These are phyloP conservation scores for Tulasnella sp. DNA, from an alignment of 768 basidiomycete species.

Conservation along the genomic window DNA sequence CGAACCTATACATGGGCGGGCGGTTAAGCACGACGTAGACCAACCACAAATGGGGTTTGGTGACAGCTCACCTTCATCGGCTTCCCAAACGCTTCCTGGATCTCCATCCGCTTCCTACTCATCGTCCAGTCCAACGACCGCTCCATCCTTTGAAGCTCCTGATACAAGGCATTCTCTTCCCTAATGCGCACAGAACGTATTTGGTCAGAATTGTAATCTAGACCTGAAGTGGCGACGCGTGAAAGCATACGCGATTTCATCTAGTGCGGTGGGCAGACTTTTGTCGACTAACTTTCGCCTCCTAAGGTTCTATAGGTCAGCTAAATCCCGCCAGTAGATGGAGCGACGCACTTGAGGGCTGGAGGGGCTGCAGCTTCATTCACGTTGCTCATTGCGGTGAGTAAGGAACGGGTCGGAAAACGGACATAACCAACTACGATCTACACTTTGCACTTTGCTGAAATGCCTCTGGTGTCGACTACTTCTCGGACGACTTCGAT, in stretches of 20 bases:
- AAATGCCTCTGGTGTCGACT: too few species aligned
- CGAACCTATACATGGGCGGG: slow-evolving; percentile 54
- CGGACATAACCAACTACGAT: too few species aligned
- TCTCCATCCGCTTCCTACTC: slow-evolving; percentile 78
- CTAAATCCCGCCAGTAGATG: not conserved
- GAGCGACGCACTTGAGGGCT: slow-evolving; percentile 3
- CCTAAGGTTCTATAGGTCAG: not conserved
- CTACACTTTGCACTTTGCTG: too few species aligned
- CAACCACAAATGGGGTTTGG: not conserved
- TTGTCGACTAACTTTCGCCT: slow-evolving; percentile 9
- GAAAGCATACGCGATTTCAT: slow-evolving; percentile 15
- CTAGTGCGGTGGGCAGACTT: slow-evolving; percentile 6
- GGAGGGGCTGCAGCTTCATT: slow-evolving; percentile 8
- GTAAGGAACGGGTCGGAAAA: too few species aligned
- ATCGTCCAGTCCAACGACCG: slow-evolving; percentile 92
- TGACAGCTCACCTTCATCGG: slow-evolving; percentile 49
- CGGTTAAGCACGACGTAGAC: too few species aligned
- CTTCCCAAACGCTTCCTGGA: slow-evolving; percentile 76
- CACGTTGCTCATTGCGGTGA: not conserved
- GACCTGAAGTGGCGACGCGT: too few species aligned
- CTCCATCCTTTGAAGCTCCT: slow-evolving; percentile 78
- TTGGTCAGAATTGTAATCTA: too few species aligned
- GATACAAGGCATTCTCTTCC: slow-evolving; percentile 48
- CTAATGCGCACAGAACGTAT: not conserved
- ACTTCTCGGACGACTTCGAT: too few species aligned